A percentile compares a stretch with the other conserved stretches of the same genome.
These are phyloP conservation scores for Chlamydomonas sp. DNA, from an alignment of 139 green algal genomes.

Conservation along the genomic window DNA sequence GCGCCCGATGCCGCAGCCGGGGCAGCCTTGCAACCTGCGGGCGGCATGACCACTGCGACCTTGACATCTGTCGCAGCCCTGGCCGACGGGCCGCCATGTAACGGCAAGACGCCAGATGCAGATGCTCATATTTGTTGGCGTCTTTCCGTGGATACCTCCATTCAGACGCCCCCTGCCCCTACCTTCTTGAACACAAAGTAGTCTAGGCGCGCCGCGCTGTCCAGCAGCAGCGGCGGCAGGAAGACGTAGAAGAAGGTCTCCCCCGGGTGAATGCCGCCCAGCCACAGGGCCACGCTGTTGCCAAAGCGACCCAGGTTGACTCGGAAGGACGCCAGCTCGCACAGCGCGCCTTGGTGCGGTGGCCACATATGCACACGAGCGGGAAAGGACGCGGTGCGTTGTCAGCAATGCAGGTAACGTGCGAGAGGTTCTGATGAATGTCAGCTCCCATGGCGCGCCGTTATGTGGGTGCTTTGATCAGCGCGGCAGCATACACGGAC, in stretches of 20 bases:
- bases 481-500: no score
- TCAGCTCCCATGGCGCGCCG: no score
- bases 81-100: no score
- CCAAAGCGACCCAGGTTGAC: conserved; percentile 64
- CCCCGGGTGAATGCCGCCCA: conserved; percentile 65
- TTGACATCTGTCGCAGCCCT: no score
- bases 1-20: neutral
- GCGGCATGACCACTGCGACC: no score
- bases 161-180: neutral
- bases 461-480: no score
- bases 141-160: neutral
- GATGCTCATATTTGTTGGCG: neutral
- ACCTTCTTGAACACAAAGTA: conserved; percentile 95
- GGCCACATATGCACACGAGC: neutral
- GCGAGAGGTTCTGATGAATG: no score
- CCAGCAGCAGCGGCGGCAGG: conserved; percentile 81
- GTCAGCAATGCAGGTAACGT: neutral
- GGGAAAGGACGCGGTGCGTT: neutral
- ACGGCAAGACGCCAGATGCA: no score
- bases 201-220: conserved; percentile 77
- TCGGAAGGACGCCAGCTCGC: conserved; percentile 10
- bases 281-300: conserved; percentile 85
- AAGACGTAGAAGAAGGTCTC: conserved; percentile 88
- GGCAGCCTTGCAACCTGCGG: no score
- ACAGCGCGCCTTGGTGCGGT: conserved; percentile 30